Percentiles rank a stretch among this genome's conserved stretches.
phyloP scores from a whole-genome alignment of 257 asterid species.

The Capsicum rhomboideum region DNA sequence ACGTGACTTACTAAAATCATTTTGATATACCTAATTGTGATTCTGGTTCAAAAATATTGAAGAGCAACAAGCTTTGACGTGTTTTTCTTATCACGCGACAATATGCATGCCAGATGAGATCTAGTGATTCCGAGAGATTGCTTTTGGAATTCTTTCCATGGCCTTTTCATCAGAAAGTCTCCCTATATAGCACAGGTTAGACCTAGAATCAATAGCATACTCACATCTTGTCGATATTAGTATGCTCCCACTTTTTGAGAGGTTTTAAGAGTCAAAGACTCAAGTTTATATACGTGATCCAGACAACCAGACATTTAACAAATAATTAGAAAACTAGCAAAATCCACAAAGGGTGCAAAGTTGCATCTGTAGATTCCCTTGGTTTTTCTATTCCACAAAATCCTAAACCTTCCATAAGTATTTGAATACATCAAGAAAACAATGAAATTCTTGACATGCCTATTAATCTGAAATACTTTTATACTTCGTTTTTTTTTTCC shows the following conservation, averaged over 20 bases:
- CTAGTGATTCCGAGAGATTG: background rate
- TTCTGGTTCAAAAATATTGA: background rate
- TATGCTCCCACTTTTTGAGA: background rate
- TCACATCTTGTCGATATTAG: background rate
- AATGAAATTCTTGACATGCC: background rate
- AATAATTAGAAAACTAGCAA: background rate
- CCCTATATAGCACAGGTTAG: background rate
- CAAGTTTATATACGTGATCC: background rate
- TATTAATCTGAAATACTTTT: background rate
- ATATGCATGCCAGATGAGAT: background rate
- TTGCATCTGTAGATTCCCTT: background rate
- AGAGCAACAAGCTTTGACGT: background rate
- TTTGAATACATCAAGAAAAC: background rate
- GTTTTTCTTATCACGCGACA: background rate
- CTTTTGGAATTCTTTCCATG: background rate
- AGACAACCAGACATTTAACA: background rate
- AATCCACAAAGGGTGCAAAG: background rate
- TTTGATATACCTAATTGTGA: background rate
- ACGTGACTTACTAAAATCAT: background rate
- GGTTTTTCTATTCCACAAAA: background rate
- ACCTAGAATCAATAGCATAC: background rate
- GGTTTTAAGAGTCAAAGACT: background rate
- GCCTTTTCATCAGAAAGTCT: background rate
- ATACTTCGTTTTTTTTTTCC: background rate
- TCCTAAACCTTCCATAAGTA: background rate